Evolutionary conservation across 2,329 filamentous ascomycete species (phyloP).

Genomic region (Endocalyx cinctus): DNA sequence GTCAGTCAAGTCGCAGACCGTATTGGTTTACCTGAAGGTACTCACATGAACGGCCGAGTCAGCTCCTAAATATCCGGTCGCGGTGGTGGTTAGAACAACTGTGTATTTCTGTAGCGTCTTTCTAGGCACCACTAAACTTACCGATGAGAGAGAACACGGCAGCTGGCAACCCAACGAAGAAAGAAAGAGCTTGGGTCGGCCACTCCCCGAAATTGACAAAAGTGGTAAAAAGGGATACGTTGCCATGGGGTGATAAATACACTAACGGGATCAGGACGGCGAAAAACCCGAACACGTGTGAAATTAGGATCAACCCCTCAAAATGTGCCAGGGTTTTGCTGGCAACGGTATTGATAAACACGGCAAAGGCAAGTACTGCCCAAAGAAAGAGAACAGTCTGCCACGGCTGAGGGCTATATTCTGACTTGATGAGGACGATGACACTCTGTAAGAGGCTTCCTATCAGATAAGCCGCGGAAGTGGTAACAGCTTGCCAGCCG

Average conservation of each 20-base stretch:
- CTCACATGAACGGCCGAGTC: slow-evolving; percentile 2
- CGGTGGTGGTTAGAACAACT: too few relatives aligned
- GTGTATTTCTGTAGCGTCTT: too few relatives aligned
- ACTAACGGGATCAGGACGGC: slow-evolving; percentile 3
- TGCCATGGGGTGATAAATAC: slow-evolving; percentile 6
- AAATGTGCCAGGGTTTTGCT: slow-evolving; percentile 3
- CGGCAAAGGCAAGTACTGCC: slow-evolving; percentile 2
- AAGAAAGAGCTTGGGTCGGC: slow-evolving; percentile 7
- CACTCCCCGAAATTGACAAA: slow-evolving; percentile 9
- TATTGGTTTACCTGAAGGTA: too few relatives aligned
- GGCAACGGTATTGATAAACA: slow-evolving; percentile 4
- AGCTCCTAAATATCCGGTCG: background rate
- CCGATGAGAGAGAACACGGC: slow-evolving; percentile 5
- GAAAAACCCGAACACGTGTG: slow-evolving; percentile 6
- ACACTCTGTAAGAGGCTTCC: slow-evolving; percentile 3
- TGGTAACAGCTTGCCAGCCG: slow-evolving; percentile 5
- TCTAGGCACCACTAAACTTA: too few relatives aligned
- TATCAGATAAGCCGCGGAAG: slow-evolving; percentile 1
- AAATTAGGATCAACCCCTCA: slow-evolving; percentile 4
- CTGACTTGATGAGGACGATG: slow-evolving; percentile 1
- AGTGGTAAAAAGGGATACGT: slow-evolving; percentile 9
- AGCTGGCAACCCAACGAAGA: slow-evolving; percentile 7
- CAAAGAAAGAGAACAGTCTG: slow-evolving; percentile 4
- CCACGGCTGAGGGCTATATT: slow-evolving; percentile 2
- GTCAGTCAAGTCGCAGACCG: too few relatives aligned